These are phyloP conservation scores for Alternaria arbusti DNA, from an alignment of 2,329 filamentous ascomycete species.

Conservation along the genomic window DNA sequence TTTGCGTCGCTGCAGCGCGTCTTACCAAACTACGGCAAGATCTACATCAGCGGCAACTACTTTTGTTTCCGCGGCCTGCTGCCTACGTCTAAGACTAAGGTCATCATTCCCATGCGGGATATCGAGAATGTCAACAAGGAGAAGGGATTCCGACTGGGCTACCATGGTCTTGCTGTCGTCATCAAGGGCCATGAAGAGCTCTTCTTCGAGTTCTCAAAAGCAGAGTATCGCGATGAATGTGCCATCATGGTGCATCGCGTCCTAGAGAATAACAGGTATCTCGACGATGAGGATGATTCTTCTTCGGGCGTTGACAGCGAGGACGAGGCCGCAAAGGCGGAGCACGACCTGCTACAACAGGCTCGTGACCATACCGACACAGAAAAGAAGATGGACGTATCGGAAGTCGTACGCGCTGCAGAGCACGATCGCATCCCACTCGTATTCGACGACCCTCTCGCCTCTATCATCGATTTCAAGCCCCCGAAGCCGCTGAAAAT, in stretches of 20 bases:
- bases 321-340: constrained; percentile 76
- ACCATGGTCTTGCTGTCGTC: constrained; percentile 88
- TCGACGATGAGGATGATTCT: constrained; percentile 72
- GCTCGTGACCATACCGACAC: constrained; percentile 62
- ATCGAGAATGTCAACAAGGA: constrained; percentile 94
- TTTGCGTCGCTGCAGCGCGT: constrained; percentile 92
- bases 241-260: constrained; percentile 78
- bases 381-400: constrained; percentile 25
- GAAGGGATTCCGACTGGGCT: constrained; percentile 91
- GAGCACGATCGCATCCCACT: constrained; percentile 71
- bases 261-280: constrained; percentile 73
- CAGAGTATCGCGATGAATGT: constrained; percentile 86
- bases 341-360: constrained; percentile 80
- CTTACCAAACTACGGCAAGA: constrained; percentile 91
- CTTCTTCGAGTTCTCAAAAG: constrained; percentile 88
- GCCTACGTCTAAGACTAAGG: constrained; percentile 86
- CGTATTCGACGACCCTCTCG: constrained; percentile 85
- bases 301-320: constrained; percentile 72
- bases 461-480: constrained; percentile 91
- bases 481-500: constrained; percentile 79
- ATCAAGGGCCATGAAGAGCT: constrained; percentile 94
- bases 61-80: constrained; percentile 94
- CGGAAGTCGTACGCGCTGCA: constrained; percentile 37
- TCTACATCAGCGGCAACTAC: constrained; percentile 86
- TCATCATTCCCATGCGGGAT: constrained; percentile 88